Conservation (phyloP, 1,284 basidiomycete genomes). For the Puccinia novopanici region DNA sequence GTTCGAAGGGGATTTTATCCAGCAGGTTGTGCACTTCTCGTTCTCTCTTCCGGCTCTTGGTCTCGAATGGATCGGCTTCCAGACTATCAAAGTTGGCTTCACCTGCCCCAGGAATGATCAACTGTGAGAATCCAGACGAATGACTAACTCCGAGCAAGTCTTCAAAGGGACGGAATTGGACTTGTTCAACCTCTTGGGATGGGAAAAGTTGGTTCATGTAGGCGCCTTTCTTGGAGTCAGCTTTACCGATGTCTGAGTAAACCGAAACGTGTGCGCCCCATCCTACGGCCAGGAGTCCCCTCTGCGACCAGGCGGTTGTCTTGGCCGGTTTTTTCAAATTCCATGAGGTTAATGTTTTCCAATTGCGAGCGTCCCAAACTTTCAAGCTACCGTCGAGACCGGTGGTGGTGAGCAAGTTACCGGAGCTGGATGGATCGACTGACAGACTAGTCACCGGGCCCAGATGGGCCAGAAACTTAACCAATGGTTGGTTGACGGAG, state of each 20-base stretch:
- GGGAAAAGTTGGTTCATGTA: slow-evolving; percentile 82
- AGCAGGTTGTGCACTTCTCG: slow-evolving; percentile 85
- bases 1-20: slow-evolving; percentile 93
- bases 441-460: slow-evolving; percentile 81
- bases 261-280: slow-evolving; percentile 79
- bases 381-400: slow-evolving; percentile 88
- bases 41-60: slow-evolving; percentile 77
- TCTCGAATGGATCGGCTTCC: slow-evolving; percentile 94
- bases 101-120: slow-evolving; percentile 87
- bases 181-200: slow-evolving; percentile 68
- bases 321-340: slow-evolving; percentile 57
- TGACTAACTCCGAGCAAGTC: slow-evolving; percentile 80
- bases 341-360: slow-evolving; percentile 66
- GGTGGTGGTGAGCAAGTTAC: slow-evolving; percentile 85
- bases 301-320: slow-evolving; percentile 64
- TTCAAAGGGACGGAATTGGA: slow-evolving; percentile 78
- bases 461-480: slow-evolving; percentile 85
- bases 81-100: slow-evolving; percentile 91
- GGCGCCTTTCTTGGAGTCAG: slow-evolving; percentile 63
- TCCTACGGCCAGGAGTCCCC: slow-evolving; percentile 80
- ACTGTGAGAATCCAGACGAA: slow-evolving; percentile 72
- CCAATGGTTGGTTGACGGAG: slow-evolving; percentile 83
- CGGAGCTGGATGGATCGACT: slow-evolving; percentile 72
- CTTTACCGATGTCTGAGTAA: slow-evolving; percentile 57
- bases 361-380: slow-evolving; percentile 92